These are phyloP conservation scores for Secale cereale DNA, from an alignment of 176 grass and related monocot genomes.

Conservation along the genomic window DNA sequence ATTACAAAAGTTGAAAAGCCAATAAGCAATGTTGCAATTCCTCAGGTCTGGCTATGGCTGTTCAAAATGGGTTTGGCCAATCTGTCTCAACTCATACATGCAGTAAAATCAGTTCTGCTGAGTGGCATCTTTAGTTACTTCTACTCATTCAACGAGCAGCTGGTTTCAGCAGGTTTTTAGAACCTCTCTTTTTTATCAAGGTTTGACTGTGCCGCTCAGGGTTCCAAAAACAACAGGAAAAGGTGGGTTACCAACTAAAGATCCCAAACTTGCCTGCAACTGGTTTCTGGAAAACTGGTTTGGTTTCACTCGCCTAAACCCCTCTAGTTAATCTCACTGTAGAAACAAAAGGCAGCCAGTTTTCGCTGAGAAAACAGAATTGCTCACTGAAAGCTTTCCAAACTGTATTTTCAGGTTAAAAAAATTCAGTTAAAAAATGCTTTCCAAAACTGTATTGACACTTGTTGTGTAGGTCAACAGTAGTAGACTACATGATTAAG, in stretches of 20 bases:
- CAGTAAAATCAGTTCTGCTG: background rate
- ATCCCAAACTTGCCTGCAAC: background rate
- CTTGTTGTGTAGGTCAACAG: constrained; percentile 2
- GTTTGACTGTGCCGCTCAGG: background rate
- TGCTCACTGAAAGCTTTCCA: background rate
- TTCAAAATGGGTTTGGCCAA: background rate
- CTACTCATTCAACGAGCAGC: background rate
- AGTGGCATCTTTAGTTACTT: background rate
- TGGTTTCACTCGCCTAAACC: background rate
- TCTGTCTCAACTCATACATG: background rate
- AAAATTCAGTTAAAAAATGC: background rate
- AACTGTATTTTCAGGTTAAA: background rate
- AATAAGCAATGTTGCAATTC: background rate
- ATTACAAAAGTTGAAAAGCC: background rate
- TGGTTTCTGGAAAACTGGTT: background rate
- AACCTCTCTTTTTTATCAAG: background rate
- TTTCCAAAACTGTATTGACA: background rate
- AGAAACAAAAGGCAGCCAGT: background rate
- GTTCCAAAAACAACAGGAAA: background rate
- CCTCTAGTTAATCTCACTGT: background rate
- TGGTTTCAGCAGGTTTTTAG: background rate
- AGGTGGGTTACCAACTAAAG: background rate
- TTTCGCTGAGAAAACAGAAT: background rate
- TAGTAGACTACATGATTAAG: background rate
- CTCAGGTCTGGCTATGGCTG: background rate